A percentile compares a stretch with the other conserved stretches of the same genome.
Conservation (phyloP, 352 stramenopile genomes). For the Pythium aphanidermatum region DNA sequence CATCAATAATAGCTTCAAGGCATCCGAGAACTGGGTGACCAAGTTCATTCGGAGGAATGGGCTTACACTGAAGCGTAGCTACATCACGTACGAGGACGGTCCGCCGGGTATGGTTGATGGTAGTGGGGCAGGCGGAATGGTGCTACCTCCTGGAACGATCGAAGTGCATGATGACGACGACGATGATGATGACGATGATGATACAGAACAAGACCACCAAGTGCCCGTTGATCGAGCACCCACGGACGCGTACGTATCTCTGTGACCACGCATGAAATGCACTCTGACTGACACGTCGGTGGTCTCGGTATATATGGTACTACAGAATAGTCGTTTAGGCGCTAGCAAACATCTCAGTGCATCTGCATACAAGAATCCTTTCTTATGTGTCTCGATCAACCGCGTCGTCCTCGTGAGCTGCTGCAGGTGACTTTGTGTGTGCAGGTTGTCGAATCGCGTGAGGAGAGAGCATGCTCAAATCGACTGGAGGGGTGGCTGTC, state of each 20-base stretch:
- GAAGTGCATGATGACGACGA: conserved; percentile 19
- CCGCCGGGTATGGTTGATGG: too few relatives aligned
- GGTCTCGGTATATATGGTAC: background rate
- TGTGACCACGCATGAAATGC: too few relatives aligned
- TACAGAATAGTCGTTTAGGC: conserved; percentile 16
- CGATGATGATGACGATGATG: conserved; percentile 15
- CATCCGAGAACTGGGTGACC: conserved; percentile 78
- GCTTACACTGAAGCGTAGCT: conserved; percentile 72
- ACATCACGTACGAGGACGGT: conserved; percentile 64
- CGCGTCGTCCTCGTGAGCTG: too few relatives aligned
- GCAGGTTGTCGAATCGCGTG: conserved; percentile 13
- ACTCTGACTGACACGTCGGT: too few relatives aligned
- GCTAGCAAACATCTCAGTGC: too few relatives aligned
- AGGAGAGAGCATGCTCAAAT: conserved; percentile 32
- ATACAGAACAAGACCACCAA: conserved; percentile 1
- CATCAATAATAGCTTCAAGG: conserved; percentile 63
- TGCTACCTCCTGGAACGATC: conserved; percentile 7
- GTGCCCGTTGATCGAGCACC: background rate
- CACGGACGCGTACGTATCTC: conserved; percentile 9
- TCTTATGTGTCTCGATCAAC: background rate
- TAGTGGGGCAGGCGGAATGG: conserved; percentile 11
- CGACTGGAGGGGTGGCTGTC: conserved; percentile 21
- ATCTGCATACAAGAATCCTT: too few relatives aligned
- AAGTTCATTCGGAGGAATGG: conserved; percentile 80
- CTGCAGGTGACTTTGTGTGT: conserved; percentile 4